phyloP scores from a whole-genome alignment of 2,329 filamentous ascomycete species.

The Colletotrichum sublineola region DNA sequence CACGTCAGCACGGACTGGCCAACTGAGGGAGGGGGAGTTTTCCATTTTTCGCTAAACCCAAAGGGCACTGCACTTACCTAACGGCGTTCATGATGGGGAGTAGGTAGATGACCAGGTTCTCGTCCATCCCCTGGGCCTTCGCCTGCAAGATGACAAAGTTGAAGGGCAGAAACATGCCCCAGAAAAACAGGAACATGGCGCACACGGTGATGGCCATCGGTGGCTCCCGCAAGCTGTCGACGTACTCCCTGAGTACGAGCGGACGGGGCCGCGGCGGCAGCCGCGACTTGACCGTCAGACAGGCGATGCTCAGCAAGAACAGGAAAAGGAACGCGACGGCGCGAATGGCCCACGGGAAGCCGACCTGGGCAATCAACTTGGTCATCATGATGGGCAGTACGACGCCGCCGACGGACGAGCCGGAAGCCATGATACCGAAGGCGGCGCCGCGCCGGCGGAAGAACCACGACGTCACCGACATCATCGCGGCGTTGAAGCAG shows the following conservation, averaged over 20 bases:
- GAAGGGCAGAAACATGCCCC: slow-evolving; percentile 67
- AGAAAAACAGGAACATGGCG: slow-evolving; percentile 68
- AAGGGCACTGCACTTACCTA: slow-evolving; percentile 52
- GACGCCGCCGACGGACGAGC: slow-evolving; percentile 67
- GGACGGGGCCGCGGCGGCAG: slow-evolving; percentile 61
- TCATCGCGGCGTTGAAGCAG: slow-evolving; percentile 59
- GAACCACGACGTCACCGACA: slow-evolving; percentile 65
- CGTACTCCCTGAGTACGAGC: slow-evolving; percentile 62
- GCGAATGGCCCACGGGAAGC: slow-evolving; percentile 64
- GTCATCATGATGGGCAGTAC: slow-evolving; percentile 73
- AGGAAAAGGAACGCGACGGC: slow-evolving; percentile 62
- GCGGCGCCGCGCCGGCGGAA: slow-evolving; percentile 64
- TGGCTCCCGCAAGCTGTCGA: slow-evolving; percentile 60
- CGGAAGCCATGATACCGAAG: slow-evolving; percentile 66
- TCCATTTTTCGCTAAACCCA: not conserved
- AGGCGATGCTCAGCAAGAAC: slow-evolving; percentile 51
- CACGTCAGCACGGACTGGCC: slow-evolving; percentile 1
- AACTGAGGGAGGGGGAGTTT: too few relatives aligned
- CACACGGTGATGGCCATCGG: slow-evolving; percentile 58
- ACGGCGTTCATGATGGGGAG: slow-evolving; percentile 70
- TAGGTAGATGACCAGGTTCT: slow-evolving; percentile 59
- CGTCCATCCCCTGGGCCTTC: slow-evolving; percentile 57
- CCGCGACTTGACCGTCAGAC: slow-evolving; percentile 55
- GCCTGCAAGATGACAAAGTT: slow-evolving; percentile 66
- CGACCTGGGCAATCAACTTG: slow-evolving; percentile 63